Conservation (phyloP, 1,284 basidiomycete species). For the Cutaneotrichosporon sp. region DNA sequence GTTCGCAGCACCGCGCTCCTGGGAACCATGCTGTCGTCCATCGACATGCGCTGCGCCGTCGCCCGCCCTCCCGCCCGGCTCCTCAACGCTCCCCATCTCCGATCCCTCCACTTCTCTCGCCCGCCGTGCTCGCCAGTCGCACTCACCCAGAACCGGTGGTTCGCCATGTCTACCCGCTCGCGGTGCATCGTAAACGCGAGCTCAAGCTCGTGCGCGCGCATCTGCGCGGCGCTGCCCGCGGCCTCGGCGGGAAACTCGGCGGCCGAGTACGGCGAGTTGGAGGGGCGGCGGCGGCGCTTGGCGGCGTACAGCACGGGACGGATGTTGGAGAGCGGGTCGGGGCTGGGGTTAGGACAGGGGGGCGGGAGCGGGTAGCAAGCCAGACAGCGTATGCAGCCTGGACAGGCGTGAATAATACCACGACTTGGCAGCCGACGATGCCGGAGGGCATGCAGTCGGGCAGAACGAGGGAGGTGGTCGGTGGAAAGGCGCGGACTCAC, state of each 20-base stretch:
- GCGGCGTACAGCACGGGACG: slow-evolving; percentile 49
- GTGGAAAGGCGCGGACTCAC: slow-evolving; percentile 36
- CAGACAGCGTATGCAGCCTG: no score
- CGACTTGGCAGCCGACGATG: no score
- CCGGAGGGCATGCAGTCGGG: no score
- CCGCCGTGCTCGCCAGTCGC: neutral
- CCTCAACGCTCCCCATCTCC: neutral
- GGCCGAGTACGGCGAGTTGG: slow-evolving; percentile 43
- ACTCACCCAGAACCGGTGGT: slow-evolving; percentile 52
- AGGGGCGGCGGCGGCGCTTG: slow-evolving; percentile 28
- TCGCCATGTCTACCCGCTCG: slow-evolving; percentile 48
- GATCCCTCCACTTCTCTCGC: no score
- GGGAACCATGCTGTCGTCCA: no score
- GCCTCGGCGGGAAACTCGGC: slow-evolving; percentile 39
- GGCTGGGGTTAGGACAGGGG: slow-evolving; percentile 35
- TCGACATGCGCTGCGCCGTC: no score
- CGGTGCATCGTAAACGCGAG: slow-evolving; percentile 42
- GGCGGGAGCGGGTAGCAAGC: no score
- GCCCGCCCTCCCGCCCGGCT: no score
- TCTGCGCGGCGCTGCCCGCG: slow-evolving; percentile 7
- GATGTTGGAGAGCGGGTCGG: slow-evolving; percentile 50
- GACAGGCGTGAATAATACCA: no score
- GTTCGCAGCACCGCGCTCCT: no score
- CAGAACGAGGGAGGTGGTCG: no score
- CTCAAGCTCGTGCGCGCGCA: slow-evolving; percentile 38